Base-by-base conservation (phyloP, 257 asterid species). In the Leptodermis oblonga region DNA sequence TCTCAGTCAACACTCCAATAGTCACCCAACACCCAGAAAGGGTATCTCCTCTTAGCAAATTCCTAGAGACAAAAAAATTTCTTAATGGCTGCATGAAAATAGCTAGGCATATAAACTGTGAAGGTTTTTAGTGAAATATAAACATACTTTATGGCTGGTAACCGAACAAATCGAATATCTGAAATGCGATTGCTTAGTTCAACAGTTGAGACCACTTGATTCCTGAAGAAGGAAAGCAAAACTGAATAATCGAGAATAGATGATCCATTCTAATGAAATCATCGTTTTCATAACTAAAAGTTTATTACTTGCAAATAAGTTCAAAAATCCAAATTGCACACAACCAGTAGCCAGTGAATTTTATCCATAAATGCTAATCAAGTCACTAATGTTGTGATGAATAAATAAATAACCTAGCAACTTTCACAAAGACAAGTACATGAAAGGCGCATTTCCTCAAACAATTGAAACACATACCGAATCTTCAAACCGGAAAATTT, bases 11-110 rank as follows among this genome's bases (percentile, higher is more conserved):
- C 75, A 91, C 79, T 54, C 96, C 99, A 70, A 87, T 82, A 33
- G 99, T 94, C 42, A 87, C 97, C 97, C 99, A 94, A 80, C 95
- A 90, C 53, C 99, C 99, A 31, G 95, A 79, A 42, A 91, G 92
- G 66, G 92, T 82, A 71, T 89, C 97, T 58, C 96, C 97, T 23
- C 18, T 69, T 39, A 94, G 77, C 73, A 80, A 78, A 78, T 80
- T 86, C 88, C 97, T 91, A 60, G 52, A 45, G 56, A 43, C 67
- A 65, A 3, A 62, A 65, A 61, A 65, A 23, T 41, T 43, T 31
- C 42, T 71, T 61, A 78, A 42, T 72, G 65, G 52, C 68, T 14
- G 54, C 48, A 36, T 12, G 12, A 43, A 60, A 63, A 36, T 51
- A 22, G 51, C 53, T 43, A 14, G 36, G 3, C 39, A 7, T 43